Evolutionary conservation across 352 stramenopile genomes (phyloP).

Genomic region (Peronospora farinosa): DNA sequence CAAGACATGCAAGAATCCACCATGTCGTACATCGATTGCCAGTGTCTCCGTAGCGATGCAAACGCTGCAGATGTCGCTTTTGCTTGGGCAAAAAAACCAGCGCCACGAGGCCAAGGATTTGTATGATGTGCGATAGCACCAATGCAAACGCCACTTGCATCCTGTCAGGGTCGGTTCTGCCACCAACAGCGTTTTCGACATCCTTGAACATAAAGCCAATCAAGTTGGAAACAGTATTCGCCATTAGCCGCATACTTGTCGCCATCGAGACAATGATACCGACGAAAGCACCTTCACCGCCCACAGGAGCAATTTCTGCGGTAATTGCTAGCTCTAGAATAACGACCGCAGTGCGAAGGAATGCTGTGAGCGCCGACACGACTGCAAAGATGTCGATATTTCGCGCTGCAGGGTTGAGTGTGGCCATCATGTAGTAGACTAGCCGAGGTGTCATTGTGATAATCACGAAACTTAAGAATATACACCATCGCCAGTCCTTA

Average conservation of each 20-base stretch:
- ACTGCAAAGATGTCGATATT: conserved; percentile 34
- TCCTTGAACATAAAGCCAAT: conserved; percentile 42
- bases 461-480: conserved; percentile 29
- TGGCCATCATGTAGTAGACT: conserved; percentile 25
- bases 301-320: conserved; percentile 38
- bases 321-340: conserved; percentile 36
- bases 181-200: conserved; percentile 12
- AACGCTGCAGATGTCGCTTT: conserved; percentile 36
- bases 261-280: conserved; percentile 39
- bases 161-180: conserved; percentile 12
- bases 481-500: conserved; percentile 33
- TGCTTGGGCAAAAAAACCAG: conserved; percentile 47
- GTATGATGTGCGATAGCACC: conserved; percentile 40
- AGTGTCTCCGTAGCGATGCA: conserved; percentile 30
- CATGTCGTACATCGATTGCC: conserved; percentile 20
- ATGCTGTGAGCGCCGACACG: conserved; percentile 32
- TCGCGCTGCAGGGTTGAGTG: conserved; percentile 15
- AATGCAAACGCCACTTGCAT: conserved; percentile 39
- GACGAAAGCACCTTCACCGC: conserved; percentile 37
- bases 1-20: conserved; percentile 31
- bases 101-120: conserved; percentile 36
- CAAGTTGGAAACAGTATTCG: conserved; percentile 37
- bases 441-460: conserved; percentile 31
- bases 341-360: conserved; percentile 28
- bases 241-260: conserved; percentile 34